phyloP scores from a whole-genome alignment of 2,329 filamentous ascomycete species.

The Aquanectria penicillioides region DNA sequence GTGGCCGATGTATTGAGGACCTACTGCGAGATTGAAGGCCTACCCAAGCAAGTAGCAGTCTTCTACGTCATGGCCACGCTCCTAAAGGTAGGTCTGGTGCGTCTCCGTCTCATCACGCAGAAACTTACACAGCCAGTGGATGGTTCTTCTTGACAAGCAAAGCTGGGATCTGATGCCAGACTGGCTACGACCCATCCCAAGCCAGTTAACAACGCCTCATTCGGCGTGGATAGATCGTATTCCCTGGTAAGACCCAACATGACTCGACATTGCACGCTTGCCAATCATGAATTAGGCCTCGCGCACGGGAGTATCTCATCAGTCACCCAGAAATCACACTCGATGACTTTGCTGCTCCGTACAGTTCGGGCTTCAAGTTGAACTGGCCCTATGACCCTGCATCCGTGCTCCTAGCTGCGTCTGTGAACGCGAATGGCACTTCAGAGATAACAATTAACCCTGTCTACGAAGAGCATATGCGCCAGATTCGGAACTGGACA shows the following conservation, averaged over 20 bases:
- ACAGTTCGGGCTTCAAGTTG: slow-evolving; percentile 45
- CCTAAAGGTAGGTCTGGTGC: slow-evolving; percentile 36
- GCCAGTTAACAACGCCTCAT: slow-evolving; percentile 41
- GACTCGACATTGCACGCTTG: background rate
- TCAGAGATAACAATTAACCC: slow-evolving; percentile 41
- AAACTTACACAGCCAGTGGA: slow-evolving; percentile 36
- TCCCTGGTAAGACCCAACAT: slow-evolving; percentile 37
- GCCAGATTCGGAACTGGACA: slow-evolving; percentile 44
- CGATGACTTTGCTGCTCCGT: slow-evolving; percentile 44
- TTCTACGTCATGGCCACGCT: slow-evolving; percentile 44
- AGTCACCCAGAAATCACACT: slow-evolving; percentile 43
- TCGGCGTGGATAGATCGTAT: slow-evolving; percentile 46
- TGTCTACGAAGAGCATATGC: slow-evolving; percentile 44
- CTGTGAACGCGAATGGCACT: slow-evolving; percentile 21
- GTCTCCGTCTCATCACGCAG: background rate
- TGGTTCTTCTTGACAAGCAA: slow-evolving; percentile 42
- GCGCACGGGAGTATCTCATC: slow-evolving; percentile 43
- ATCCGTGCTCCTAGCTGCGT: slow-evolving; percentile 36
- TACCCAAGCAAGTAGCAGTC: slow-evolving; percentile 44
- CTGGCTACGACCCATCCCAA: slow-evolving; percentile 42
- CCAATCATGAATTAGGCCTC: slow-evolving; percentile 37
- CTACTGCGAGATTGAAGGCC: slow-evolving; percentile 44
- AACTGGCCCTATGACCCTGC: slow-evolving; percentile 45
- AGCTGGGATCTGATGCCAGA: slow-evolving; percentile 44
- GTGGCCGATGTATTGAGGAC: slow-evolving; percentile 44